Conservation (phyloP, 148 eudicot species). For the Hydrangea macrophylla region DNA sequence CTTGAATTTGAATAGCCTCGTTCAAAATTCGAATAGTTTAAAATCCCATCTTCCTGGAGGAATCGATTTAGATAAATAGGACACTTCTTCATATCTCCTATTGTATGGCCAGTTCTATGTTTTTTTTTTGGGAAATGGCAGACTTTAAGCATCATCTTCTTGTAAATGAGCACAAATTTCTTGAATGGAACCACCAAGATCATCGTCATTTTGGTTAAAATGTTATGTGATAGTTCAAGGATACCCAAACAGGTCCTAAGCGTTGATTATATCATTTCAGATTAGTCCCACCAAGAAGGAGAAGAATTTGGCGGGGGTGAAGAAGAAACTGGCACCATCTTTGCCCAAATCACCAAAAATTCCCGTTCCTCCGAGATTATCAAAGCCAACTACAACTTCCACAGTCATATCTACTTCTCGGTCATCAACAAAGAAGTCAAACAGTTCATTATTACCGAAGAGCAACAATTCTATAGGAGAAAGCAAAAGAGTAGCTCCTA, state of each 20-base stretch:
- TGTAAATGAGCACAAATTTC: not conserved
- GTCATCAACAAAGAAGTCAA: conserved; percentile 41
- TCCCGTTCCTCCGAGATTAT: conserved; percentile 40
- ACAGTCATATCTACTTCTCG: conserved; percentile 32
- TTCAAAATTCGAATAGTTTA: too few relatives aligned
- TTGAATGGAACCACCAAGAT: too few relatives aligned
- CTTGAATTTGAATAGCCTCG: too few relatives aligned
- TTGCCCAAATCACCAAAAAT: conserved; percentile 37
- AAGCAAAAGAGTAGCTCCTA: conserved; percentile 45
- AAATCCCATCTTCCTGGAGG: too few relatives aligned
- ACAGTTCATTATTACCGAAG: conserved; percentile 29
- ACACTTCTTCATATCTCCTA: too few relatives aligned
- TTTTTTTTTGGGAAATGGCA: too few relatives aligned
- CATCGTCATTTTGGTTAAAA: too few relatives aligned
- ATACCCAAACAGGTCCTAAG: too few relatives aligned
- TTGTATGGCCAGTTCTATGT: too few relatives aligned
- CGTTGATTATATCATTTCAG: too few relatives aligned
- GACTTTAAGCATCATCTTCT: not conserved
- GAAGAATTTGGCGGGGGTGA: conserved; percentile 20
- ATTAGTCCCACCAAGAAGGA: conserved; percentile 38
- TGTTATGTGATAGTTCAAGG: too few relatives aligned
- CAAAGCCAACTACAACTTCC: conserved; percentile 37
- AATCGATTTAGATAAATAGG: too few relatives aligned
- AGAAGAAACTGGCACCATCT: conserved; percentile 48
- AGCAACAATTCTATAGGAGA: conserved; percentile 42